Evolutionary conservation across 768 basidiomycete genomes (phyloP), one percentile per base, ranked within the genome.

Genomic region (Rhizopogon rudus): DNA sequence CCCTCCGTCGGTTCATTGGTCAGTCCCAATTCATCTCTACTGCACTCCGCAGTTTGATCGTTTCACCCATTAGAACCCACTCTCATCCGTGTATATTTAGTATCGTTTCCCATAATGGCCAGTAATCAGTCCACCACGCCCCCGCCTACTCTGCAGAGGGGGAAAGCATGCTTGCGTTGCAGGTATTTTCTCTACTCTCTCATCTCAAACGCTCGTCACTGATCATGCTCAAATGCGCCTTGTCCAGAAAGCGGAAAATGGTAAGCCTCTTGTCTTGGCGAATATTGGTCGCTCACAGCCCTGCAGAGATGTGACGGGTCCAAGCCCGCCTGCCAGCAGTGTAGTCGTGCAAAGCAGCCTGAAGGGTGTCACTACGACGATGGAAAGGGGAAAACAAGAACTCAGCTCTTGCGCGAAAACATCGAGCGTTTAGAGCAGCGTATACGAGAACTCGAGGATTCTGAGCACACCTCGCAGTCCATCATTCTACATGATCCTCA

Each of bases 311-410:
- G 89, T 65, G 89, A 91, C 63, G 89, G 88, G 58, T 63, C 63
- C 44, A 90, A 88, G 67, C 89, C 89, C 29, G 79, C 87, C 12
- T 91, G 89, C 58, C 86, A 87, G 59, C 89, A 91, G 65, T 91
- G 89, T 64, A 73, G 75, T 29, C 83, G 86, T 51, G 88, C 88
- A 42, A 91, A 91, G 77, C 90, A 89, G 66, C 74, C 73, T 50
- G 86, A 89, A 3, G 74, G 67, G 10, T 91, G 89, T 69, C 86
- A 88, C 63, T 91, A 91, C 66, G 89, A 91, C 61, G 89, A 91
- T 69, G 89, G 89, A 25, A 88, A 86, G 73, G 86, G 87, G 48
- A 91, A 90, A 74, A 90, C 87, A 44, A 78, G 88, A 57, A 91
- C 89, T 0, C 88, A 91, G 63, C 67, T 90, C 49, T 78, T 91